Conservation (phyloP, 768 basidiomycete genomes). For the Collybia sp. region DNA sequence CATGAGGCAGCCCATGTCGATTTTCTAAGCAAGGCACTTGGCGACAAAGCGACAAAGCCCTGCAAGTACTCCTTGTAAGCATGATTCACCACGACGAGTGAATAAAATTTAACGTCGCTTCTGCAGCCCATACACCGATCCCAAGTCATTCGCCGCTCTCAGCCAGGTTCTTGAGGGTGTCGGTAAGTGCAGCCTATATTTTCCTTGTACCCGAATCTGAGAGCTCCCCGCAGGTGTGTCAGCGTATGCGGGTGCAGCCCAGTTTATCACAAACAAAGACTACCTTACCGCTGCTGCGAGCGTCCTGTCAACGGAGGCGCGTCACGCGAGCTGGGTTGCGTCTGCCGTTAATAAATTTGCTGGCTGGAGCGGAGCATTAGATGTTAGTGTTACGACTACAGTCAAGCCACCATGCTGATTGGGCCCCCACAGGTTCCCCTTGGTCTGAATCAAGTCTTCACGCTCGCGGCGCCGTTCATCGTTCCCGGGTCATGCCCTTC, state of each 20-base stretch:
- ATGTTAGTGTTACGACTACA: constrained; percentile 23
- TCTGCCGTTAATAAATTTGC: constrained; percentile 35
- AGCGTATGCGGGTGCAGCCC: constrained; percentile 48
- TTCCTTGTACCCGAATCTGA: neutral
- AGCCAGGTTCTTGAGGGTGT: constrained; percentile 10
- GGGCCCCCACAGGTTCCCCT: constrained; percentile 21
- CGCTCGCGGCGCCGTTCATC: constrained; percentile 39
- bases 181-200: neutral
- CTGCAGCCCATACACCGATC: constrained; percentile 8
- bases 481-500: constrained; percentile 34
- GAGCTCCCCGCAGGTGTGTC: constrained; percentile 21
- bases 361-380: constrained; percentile 49
- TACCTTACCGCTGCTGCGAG: constrained; percentile 51
- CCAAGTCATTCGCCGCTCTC: constrained; percentile 7
- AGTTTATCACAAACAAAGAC: constrained; percentile 36
- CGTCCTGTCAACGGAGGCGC: constrained; percentile 55
- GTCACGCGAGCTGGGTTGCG: constrained; percentile 54
- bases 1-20: constrained; percentile 10
- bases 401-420: constrained; percentile 5
- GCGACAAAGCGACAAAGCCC: constrained; percentile 34
- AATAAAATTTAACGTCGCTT: neutral
- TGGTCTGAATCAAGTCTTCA: constrained; percentile 23
- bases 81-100: neutral
- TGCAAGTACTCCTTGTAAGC: constrained; percentile 50
- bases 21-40: constrained; percentile 24